These are phyloP conservation scores for Heteromeles arbutifolia DNA, from an alignment of 306 rosid genomes.

Conservation along the genomic window DNA sequence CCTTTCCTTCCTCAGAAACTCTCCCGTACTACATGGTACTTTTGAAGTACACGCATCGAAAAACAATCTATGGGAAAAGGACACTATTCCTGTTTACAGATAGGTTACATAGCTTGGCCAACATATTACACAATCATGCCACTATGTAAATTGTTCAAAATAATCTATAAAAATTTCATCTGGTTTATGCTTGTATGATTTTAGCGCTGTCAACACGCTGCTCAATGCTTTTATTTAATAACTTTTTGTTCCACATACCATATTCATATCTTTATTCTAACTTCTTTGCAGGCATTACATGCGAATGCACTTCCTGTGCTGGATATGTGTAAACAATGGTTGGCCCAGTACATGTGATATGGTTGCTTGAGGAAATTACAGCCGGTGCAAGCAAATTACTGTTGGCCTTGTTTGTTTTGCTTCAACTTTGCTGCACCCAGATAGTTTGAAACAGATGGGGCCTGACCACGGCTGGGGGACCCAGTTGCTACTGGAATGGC, in stretches of 20 bases:
- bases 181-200: not conserved
- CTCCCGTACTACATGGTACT: not conserved
- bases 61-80: not conserved
- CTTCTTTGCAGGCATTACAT: conserved; percentile 80
- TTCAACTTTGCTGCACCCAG: not conserved
- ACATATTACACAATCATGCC: not conserved
- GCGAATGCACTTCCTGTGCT: conserved; percentile 96
- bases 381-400: not conserved
- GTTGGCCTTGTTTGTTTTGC: conserved; percentile 17
- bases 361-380: conserved; percentile 10
- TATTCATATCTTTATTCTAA: conserved; percentile 9
- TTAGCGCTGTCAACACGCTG: not conserved
- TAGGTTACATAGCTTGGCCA: not conserved
- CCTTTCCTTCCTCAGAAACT: conserved; percentile 10
- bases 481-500: not conserved
- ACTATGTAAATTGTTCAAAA: not conserved
- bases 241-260: not conserved
- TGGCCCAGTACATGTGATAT: conserved; percentile 85
- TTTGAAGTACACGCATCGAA: not conserved
- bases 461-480: not conserved
- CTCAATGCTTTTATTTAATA: not conserved
- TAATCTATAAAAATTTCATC: not conserved
- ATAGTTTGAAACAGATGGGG: conserved; percentile 11
- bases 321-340: conserved; percentile 99
- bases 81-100: not conserved